phyloP scores from a whole-genome alignment of 805 yeast species.

The Hyphopichia homilentoma region DNA sequence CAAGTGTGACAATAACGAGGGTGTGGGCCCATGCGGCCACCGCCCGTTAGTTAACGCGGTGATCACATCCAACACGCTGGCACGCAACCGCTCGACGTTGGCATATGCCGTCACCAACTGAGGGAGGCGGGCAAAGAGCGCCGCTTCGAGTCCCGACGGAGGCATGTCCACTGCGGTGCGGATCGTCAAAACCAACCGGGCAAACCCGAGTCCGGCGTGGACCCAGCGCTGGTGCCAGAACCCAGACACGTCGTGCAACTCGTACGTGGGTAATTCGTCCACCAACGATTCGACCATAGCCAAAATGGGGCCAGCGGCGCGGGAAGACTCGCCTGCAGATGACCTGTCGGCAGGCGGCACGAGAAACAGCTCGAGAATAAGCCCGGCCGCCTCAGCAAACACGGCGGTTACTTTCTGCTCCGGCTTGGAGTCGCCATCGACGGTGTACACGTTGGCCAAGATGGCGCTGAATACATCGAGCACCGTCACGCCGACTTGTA shows the following conservation, averaged over 20 bases:
- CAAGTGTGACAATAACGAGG: conserved; percentile 78
- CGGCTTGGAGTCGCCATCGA: conserved; percentile 44
- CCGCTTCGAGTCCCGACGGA: conserved; percentile 65
- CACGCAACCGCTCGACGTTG: conserved; percentile 44
- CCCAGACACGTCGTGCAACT: conserved; percentile 42
- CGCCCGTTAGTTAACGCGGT: conserved; percentile 52
- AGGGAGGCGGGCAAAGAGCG: conserved; percentile 54
- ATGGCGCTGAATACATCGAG: conserved; percentile 54
- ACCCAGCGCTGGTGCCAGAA: conserved; percentile 49
- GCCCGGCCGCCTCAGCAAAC: conserved; percentile 47
- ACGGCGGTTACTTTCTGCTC: conserved; percentile 38
- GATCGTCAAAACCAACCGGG: conserved; percentile 52
- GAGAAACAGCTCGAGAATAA: conserved; percentile 55
- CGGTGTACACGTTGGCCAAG: conserved; percentile 51
- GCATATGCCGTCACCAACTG: conserved; percentile 57
- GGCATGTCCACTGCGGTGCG: conserved; percentile 46
- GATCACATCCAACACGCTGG: conserved; percentile 51
- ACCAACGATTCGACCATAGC: conserved; percentile 47
- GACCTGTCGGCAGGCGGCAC: conserved; percentile 43
- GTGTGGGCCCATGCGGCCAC: conserved; percentile 56
- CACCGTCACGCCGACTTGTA: conserved; percentile 55
- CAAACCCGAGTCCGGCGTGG: conserved; percentile 48
- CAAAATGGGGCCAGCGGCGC: conserved; percentile 54
- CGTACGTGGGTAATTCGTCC: conserved; percentile 28
- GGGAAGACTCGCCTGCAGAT: too few relatives aligned